Evolutionary conservation across 768 basidiomycete genomes (phyloP).

Genomic region (Hysterangium stoloniferum): DNA sequence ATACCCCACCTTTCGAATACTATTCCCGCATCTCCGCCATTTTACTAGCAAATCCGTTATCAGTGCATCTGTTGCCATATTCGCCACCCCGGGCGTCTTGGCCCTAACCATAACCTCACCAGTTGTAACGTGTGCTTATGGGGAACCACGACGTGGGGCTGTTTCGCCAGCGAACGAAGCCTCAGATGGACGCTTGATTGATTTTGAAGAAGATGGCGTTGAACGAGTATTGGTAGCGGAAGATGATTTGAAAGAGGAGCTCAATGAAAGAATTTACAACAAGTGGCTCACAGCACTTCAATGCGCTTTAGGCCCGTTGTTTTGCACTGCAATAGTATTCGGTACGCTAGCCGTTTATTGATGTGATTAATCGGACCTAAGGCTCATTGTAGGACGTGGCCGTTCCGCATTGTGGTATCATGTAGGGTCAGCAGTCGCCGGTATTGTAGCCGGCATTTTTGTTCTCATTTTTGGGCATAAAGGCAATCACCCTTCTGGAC

Average conservation of each 20-base stretch:
- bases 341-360: conserved; percentile 38
- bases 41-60: conserved; percentile 63
- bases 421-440: conserved; percentile 45
- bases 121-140: conserved; percentile 68
- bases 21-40: conserved; percentile 81
- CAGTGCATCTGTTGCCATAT: conserved; percentile 63
- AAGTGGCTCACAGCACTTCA: conserved; percentile 85
- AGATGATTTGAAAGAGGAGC: conserved; percentile 61
- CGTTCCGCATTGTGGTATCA: conserved; percentile 42
- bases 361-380: not conserved
- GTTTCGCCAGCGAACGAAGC: conserved; percentile 8
- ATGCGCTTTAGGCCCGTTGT: conserved; percentile 74
- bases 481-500: conserved; percentile 47
- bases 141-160: conserved; percentile 18
- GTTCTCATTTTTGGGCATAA: conserved; percentile 54
- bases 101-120: conserved; percentile 83
- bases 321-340: conserved; percentile 69
- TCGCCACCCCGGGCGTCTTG: conserved; percentile 81
- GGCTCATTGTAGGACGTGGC: conserved; percentile 34
- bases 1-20: conserved; percentile 42
- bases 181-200: conserved; percentile 42
- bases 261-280: conserved; percentile 58
- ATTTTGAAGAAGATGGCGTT: conserved; percentile 71
- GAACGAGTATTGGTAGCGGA: conserved; percentile 66
- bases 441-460: conserved; percentile 43